Conservation (phyloP, 306 rosid species). For the Vigna unguiculata region DNA sequence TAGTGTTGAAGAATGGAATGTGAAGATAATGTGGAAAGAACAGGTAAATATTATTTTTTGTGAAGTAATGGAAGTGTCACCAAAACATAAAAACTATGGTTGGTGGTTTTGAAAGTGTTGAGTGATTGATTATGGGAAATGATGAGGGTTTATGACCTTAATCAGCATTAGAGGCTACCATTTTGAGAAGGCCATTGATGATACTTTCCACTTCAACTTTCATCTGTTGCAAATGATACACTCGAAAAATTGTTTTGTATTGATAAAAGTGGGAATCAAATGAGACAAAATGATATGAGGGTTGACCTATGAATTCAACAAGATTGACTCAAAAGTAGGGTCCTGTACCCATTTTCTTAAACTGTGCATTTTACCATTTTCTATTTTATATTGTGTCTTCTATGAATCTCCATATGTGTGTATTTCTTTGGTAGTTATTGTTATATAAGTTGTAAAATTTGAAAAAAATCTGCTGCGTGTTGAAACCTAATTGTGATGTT, state of each 20-base stretch:
- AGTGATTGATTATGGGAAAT: slow-evolving; percentile 40
- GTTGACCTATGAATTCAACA: slow-evolving; percentile 24
- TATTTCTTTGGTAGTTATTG: no score
- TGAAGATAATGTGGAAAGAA: slow-evolving; percentile 21
- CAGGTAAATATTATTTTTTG: neutral
- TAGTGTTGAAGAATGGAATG: slow-evolving; percentile 18
- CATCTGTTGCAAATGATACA: neutral
- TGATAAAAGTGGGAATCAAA: neutral
- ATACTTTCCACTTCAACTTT: neutral
- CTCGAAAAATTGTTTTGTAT: neutral
- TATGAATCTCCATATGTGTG: no score
- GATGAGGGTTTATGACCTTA: slow-evolving; percentile 41
- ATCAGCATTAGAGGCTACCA: slow-evolving; percentile 33
- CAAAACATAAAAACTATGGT: slow-evolving; percentile 28
- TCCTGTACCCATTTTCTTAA: no score
- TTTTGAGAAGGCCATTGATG: slow-evolving; percentile 48
- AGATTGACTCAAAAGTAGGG: neutral
- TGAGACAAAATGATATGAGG: no score
- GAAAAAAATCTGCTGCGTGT: no score
- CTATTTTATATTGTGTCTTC: no score
- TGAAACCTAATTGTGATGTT: no score
- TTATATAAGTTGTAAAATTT: no score
- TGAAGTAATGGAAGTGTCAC: slow-evolving; percentile 31
- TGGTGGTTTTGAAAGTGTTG: slow-evolving; percentile 5
- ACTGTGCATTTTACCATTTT: no score